Conservation (phyloP, 495 filamentous ascomycete genomes). For the Darksidea phi region DNA sequence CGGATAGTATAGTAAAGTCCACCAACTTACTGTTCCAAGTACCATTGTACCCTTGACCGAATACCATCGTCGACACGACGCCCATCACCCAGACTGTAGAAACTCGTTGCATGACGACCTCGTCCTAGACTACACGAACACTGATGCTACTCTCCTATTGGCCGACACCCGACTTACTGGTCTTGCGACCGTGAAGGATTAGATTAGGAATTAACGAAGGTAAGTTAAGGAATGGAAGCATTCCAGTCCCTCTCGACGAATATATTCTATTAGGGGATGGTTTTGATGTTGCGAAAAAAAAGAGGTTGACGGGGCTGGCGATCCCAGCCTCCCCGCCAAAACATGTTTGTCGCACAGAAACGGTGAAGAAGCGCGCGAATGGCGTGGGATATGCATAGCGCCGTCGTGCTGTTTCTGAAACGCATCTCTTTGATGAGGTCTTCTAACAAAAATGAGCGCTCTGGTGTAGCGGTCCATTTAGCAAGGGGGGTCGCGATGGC, state of each 20-base stretch:
- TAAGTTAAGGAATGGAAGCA: slow-evolving; percentile 6
- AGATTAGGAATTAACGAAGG: slow-evolving; percentile 7
- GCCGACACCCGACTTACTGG: background rate
- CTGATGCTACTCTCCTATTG: slow-evolving; percentile 5
- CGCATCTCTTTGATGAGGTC: background rate
- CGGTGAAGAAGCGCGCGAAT: background rate
- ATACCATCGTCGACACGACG: slow-evolving; percentile 2
- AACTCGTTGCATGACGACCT: slow-evolving; percentile 3
- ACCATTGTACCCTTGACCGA: slow-evolving; percentile 7
- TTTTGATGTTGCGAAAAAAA: background rate
- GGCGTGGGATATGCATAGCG: background rate
- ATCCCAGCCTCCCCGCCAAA: slow-evolving; percentile 14
- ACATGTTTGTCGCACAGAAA: slow-evolving; percentile 15
- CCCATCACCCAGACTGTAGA: slow-evolving; percentile 7
- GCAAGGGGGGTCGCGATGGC: too few relatives aligned
- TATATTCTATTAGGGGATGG: slow-evolving; percentile 3
- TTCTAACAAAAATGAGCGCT: too few relatives aligned
- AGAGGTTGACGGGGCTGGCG: slow-evolving; percentile 12
- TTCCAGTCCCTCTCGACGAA: background rate
- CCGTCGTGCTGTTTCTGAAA: slow-evolving; percentile 5
- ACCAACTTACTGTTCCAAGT: slow-evolving; percentile 17
- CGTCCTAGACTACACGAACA: background rate
- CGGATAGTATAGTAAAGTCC: background rate
- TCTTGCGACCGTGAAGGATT: background rate
- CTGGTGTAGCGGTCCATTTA: too few relatives aligned